Conservation (phyloP, 768 basidiomycete genomes). For the Rhizopogon sp. region DNA sequence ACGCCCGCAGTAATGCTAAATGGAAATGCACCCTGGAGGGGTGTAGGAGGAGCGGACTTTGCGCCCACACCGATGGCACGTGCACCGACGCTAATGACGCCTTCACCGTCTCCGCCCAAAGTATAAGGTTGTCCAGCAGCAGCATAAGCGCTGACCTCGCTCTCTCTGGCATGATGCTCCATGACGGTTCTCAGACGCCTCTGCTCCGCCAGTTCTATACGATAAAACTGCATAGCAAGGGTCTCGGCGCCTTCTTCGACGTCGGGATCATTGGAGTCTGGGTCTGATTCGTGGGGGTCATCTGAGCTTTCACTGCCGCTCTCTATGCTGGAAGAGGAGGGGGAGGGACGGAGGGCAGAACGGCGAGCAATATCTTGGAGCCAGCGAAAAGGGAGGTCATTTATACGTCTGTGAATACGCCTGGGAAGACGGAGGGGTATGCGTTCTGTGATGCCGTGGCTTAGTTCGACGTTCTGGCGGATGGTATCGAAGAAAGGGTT, state of each 20-base stretch:
- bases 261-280: slow-evolving; percentile 31
- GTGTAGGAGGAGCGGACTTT: slow-evolving; percentile 15
- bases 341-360: slow-evolving; percentile 27
- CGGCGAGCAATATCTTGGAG: slow-evolving; percentile 64
- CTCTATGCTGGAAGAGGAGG: slow-evolving; percentile 9
- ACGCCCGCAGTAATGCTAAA: slow-evolving; percentile 95
- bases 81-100: neutral
- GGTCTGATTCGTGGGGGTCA: slow-evolving; percentile 25
- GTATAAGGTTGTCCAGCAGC: slow-evolving; percentile 7
- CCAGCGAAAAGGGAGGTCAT: slow-evolving; percentile 79
- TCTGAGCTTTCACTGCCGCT: slow-evolving; percentile 32
- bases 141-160: slow-evolving; percentile 14
- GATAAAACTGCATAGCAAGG: slow-evolving; percentile 91
- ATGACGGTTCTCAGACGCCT: slow-evolving; percentile 83
- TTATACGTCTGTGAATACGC: slow-evolving; percentile 48
- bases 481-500: slow-evolving; percentile 98
- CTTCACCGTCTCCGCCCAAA: neutral
- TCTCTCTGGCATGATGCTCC: slow-evolving; percentile 81
- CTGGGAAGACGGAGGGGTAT: slow-evolving; percentile 64
- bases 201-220: slow-evolving; percentile 89
- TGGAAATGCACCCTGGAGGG: slow-evolving; percentile 44
- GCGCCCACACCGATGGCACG: neutral
- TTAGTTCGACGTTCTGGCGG: slow-evolving; percentile 81
- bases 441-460: slow-evolving; percentile 68
- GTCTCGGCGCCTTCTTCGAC: slow-evolving; percentile 70